Conservation (phyloP, 148 eudicot genomes). For the Drosera capensis region DNA sequence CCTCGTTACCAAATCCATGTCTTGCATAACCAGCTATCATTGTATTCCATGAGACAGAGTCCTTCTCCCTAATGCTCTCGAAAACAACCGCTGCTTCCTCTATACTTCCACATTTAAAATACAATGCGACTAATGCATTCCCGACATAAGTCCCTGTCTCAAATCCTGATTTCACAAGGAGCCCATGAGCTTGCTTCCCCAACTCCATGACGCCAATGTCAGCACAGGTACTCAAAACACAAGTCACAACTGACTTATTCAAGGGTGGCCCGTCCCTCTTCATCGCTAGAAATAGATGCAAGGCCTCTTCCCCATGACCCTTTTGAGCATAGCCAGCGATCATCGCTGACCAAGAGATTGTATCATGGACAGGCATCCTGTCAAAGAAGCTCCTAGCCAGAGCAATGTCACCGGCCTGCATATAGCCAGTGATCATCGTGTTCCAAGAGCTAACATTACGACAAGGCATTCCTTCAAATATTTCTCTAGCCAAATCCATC, state of each 20-base stretch:
- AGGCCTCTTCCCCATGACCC: constrained; percentile 29
- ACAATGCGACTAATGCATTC: constrained; percentile 37
- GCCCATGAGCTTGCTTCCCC: constrained; percentile 32
- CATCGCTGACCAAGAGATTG: constrained; percentile 38
- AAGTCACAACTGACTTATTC: constrained; percentile 26
- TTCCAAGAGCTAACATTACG: constrained; percentile 27
- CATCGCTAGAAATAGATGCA: constrained; percentile 24
- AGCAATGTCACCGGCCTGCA: constrained; percentile 12
- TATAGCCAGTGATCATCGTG: constrained; percentile 26
- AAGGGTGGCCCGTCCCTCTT: constrained; percentile 14
- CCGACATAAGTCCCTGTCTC: constrained; percentile 23
- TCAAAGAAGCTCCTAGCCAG: constrained; percentile 20
- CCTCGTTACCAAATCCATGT: constrained; percentile 31
- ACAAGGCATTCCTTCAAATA: constrained; percentile 33
- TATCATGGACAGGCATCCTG: constrained; percentile 24
- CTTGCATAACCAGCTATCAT: constrained; percentile 32
- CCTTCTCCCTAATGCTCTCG: constrained; percentile 17
- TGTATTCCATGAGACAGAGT: constrained; percentile 28
- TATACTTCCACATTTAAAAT: constrained; percentile 34
- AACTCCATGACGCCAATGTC: constrained; percentile 30
- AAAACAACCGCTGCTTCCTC: constrained; percentile 29
- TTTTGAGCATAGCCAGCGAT: constrained; percentile 32
- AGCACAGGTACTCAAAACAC: constrained; percentile 36
- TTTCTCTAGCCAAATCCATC: constrained; percentile 16
- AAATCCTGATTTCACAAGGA: constrained; percentile 20